Base-by-base conservation (phyloP, 495 filamentous ascomycete species). In the Penicillium coffeae region DNA sequence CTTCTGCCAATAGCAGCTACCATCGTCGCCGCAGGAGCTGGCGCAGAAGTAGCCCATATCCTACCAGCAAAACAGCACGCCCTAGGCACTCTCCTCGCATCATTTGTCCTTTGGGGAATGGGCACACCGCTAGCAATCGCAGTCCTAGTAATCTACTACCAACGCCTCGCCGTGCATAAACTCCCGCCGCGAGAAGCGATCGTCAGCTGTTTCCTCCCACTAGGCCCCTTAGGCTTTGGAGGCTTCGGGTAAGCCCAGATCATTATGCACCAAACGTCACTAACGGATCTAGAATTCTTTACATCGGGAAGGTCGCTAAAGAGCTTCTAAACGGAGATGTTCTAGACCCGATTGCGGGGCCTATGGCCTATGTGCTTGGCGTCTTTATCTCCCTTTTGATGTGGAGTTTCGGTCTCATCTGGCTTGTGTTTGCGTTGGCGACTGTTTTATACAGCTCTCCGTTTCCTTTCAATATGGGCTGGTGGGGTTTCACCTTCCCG, bases 401-500 rank as follows among this genome's bases (percentile, higher is more conserved):
- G 59, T 79, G 74, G 72, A 65, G 65, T n/a, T 77, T 77, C 41
- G 72, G 70, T 0, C 43, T 78, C 8, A 65, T 72, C 13, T 79
- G 75, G 74, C 60, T 78, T 16, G 64, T 75, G 15, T 72, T 78
- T 48, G 75, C 75, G 0, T 35, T 77, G 0, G 66, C 63, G 1
- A 70, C 64, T 0, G 68, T 76, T 32, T 48, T 60, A 13, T 52
- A 62, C 36, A 58, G 52, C 19, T 60, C 53, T 7, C 70, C 60
- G 0, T 81, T 82, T 45, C 80, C 78, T 0, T 83, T 82, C 56
- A 81, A 80, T 51, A 80, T 82, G 73, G 78, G 80, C 2, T 82
- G 79, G 79, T 84, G 79, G 79, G 77, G 75, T 12, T 81, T 84
- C 41, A 78, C 72, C 0, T 84, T 82, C 42, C 79, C 80, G 0